Conservation (phyloP, 305 asterid genomes). For the Striga hermonthica region DNA sequence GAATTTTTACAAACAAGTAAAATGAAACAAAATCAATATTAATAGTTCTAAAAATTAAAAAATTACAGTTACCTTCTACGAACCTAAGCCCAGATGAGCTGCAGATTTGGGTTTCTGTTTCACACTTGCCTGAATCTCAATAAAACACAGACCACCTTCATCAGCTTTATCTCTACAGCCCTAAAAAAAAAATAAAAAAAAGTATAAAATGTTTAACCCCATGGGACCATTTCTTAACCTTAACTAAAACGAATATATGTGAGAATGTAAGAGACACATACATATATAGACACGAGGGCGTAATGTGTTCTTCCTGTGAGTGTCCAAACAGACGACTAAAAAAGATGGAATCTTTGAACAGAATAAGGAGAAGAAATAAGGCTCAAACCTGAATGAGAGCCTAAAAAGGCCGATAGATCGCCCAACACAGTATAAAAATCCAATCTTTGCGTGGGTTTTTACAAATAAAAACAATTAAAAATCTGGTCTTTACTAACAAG, state of each 20-base stretch:
- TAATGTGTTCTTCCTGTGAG: conserved; percentile 25
- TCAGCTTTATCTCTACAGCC: conserved; percentile 18
- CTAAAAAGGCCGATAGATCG: not conserved
- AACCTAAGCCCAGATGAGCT: conserved; percentile 26
- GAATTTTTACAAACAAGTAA: conserved; percentile 4
- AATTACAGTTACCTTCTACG: conserved; percentile 30
- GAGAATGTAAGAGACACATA: not conserved
- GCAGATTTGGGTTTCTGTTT: conserved; percentile 27
- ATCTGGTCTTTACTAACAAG: not conserved
- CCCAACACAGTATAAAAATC: conserved; percentile 3
- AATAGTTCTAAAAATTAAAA: not conserved
- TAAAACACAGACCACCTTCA: conserved; percentile 22
- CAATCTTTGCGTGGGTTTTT: conserved; percentile 21
- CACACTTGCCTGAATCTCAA: conserved; percentile 27
- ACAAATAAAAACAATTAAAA: not conserved
- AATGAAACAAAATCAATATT: no score
- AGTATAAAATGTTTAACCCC: not conserved
- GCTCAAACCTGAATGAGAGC: conserved; percentile 11
- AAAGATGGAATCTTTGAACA: conserved; percentile 32
- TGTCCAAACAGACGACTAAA: conserved; percentile 20
- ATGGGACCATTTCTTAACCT: not conserved
- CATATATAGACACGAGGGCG: conserved; percentile 18
- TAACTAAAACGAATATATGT: not conserved
- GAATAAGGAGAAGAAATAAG: not conserved
- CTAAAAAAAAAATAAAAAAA: conserved; percentile 13